phyloP scores from a whole-genome alignment of 1,284 basidiomycete genomes.

The Phylloporus sp. region DNA sequence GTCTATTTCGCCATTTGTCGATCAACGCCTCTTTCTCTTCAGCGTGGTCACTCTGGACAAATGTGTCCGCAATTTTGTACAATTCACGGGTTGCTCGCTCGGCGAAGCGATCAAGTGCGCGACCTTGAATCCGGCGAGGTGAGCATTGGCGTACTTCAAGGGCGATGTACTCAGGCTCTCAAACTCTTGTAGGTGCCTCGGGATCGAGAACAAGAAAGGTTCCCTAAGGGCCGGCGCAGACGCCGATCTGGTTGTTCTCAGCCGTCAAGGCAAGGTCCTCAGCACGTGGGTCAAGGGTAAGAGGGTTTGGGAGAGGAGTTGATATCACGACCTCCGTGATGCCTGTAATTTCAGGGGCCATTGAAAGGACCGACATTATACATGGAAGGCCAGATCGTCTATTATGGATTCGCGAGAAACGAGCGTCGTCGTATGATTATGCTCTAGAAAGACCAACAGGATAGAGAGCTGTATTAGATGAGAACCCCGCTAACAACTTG shows the following conservation, averaged over 20 bases:
- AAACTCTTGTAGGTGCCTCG: slow-evolving; percentile 58
- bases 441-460: not conserved
- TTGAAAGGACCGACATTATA: not conserved
- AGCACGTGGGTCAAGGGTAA: slow-evolving; percentile 84
- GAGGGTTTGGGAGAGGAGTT: slow-evolving; percentile 60
- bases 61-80: slow-evolving; percentile 83
- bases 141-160: slow-evolving; percentile 19
- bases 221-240: slow-evolving; percentile 79
- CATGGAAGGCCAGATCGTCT: not conserved
- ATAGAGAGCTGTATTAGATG: not conserved
- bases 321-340: slow-evolving; percentile 11
- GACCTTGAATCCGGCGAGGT: slow-evolving; percentile 82
- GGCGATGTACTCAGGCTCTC: not conserved
- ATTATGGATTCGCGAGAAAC: not conserved
- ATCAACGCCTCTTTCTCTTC: not conserved
- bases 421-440: not conserved
- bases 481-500: not conserved
- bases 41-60: slow-evolving; percentile 83
- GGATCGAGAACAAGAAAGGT: slow-evolving; percentile 80
- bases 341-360: not conserved
- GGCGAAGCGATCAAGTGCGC: slow-evolving; percentile 86
- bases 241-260: slow-evolving; percentile 82
- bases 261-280: slow-evolving; percentile 67
- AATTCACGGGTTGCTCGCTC: slow-evolving; percentile 82
- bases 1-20: not conserved